Conservation (phyloP, 2,329 filamentous ascomycete genomes). For the Fusarium ambrosium region DNA sequence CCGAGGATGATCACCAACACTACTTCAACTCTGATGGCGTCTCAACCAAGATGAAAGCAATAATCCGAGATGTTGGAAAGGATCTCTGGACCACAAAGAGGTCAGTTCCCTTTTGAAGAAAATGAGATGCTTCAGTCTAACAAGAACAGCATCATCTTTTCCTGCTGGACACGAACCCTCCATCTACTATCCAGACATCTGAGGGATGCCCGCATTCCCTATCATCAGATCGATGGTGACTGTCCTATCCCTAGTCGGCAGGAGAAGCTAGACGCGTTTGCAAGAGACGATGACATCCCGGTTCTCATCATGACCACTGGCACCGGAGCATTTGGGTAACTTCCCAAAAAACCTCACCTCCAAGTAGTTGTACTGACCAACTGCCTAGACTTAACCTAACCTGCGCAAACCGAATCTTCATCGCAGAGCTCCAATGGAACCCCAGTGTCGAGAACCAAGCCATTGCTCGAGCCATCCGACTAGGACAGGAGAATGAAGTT, state of each 20-base stretch:
- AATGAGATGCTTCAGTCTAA: not conserved
- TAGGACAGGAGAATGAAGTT: conserved; percentile 61
- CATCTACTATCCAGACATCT: conserved; percentile 54
- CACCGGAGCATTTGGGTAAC: conserved; percentile 64
- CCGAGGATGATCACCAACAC: not conserved
- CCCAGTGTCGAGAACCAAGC: conserved; percentile 66
- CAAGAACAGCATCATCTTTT: conserved; percentile 59
- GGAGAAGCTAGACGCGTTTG: conserved; percentile 56
- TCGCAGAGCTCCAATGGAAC: conserved; percentile 69
- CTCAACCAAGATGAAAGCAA: not conserved
- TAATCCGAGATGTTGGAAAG: not conserved
- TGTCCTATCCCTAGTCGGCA: conserved; percentile 54
- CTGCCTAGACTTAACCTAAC: conserved; percentile 60
- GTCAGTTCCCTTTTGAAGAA: not conserved
- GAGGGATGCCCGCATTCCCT: conserved; percentile 41
- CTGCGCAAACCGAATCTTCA: conserved; percentile 61
- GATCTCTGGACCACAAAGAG: not conserved
- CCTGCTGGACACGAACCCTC: conserved; percentile 60
- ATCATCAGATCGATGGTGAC: conserved; percentile 60
- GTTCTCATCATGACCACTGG: conserved; percentile 68
- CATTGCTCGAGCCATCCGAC: conserved; percentile 61
- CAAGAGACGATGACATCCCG: conserved; percentile 32
- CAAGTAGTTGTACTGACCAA: not conserved
- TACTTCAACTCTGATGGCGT: not conserved
- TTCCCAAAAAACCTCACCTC: not conserved